phyloP scores from a whole-genome alignment of 768 basidiomycete species.

The Kondoa malvinella region DNA sequence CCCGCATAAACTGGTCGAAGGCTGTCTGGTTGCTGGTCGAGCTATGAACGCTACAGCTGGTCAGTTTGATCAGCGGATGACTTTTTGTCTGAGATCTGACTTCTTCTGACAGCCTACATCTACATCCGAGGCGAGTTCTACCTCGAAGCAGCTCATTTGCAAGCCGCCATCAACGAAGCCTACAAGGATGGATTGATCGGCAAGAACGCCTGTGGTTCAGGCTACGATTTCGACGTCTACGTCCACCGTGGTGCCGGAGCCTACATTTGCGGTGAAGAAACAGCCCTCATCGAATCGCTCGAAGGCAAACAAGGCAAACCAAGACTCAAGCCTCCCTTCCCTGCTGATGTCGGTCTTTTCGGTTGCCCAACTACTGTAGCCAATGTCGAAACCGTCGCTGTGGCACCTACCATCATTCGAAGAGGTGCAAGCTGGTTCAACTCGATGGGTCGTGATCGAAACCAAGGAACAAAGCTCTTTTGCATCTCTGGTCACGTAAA shows the following conservation, averaged over 20 bases:
- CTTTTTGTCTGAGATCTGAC: neutral
- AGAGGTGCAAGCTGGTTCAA: slow-evolving; percentile 83
- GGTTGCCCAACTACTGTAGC: slow-evolving; percentile 95
- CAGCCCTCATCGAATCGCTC: slow-evolving; percentile 85
- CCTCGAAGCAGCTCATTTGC: slow-evolving; percentile 82
- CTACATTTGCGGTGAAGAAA: slow-evolving; percentile 98
- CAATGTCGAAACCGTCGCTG: slow-evolving; percentile 95
- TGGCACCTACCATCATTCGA: slow-evolving; percentile 88
- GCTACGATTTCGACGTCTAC: slow-evolving; percentile 93
- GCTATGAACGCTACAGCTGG: slow-evolving; percentile 86
- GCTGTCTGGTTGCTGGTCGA: slow-evolving; percentile 89
- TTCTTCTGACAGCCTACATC: slow-evolving; percentile 57
- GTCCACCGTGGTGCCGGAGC: slow-evolving; percentile 96
- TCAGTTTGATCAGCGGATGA: slow-evolving; percentile 22
- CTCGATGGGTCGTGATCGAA: slow-evolving; percentile 72
- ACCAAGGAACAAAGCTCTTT: slow-evolving; percentile 91
- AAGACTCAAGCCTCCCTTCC: slow-evolving; percentile 93
- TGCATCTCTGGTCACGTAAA: slow-evolving; percentile 96
- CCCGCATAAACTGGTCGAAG: slow-evolving; percentile 95
- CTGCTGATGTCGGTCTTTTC: slow-evolving; percentile 92
- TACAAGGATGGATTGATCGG: slow-evolving; percentile 78
- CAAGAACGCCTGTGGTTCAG: slow-evolving; percentile 75
- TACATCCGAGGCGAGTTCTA: slow-evolving; percentile 98
- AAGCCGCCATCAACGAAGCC: slow-evolving; percentile 88
- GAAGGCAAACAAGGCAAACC: slow-evolving; percentile 99